Evolutionary conservation across 345 rosid species (phyloP).

Genomic region (Turritis glabra): DNA sequence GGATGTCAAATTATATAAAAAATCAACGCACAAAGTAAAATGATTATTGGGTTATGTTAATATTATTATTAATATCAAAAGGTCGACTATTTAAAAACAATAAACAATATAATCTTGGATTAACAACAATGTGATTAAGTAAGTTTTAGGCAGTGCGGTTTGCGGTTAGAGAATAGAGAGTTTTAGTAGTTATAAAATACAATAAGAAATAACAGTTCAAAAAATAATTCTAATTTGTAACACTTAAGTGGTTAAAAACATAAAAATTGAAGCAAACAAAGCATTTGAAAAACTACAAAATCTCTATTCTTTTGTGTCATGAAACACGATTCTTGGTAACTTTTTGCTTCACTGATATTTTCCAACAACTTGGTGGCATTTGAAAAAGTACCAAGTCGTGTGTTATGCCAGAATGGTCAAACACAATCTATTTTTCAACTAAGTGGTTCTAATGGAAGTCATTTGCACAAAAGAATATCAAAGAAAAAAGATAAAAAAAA

Average conservation of each 20-base stretch:
- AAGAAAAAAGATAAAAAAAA: too few species aligned
- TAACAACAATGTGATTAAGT: conserved; percentile 2
- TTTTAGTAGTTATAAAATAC: background rate
- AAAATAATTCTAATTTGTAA: too few species aligned
- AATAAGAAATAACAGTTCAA: background rate
- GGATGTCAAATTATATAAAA: conserved; percentile 32
- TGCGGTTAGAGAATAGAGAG: too few species aligned
- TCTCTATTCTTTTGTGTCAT: background rate
- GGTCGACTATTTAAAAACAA: conserved; percentile 8
- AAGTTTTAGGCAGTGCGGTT: background rate
- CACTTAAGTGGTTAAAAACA: background rate
- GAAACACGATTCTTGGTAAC: background rate
- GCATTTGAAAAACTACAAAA: background rate
- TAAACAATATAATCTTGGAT: too few species aligned
- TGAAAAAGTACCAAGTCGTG: background rate
- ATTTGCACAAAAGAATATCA: too few species aligned
- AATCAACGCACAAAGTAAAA: conserved; percentile 21
- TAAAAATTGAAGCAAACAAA: background rate
- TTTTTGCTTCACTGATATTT: background rate
- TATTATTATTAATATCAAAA: conserved; percentile 8
- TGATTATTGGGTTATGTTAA: conserved; percentile 14
- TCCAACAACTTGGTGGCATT: background rate
- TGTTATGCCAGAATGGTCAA: too few species aligned
- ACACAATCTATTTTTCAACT: too few species aligned
- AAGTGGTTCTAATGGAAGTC: too few species aligned